Evolutionary conservation across 345 rosid species (phyloP).

Genomic region (Lepidium didymum): DNA sequence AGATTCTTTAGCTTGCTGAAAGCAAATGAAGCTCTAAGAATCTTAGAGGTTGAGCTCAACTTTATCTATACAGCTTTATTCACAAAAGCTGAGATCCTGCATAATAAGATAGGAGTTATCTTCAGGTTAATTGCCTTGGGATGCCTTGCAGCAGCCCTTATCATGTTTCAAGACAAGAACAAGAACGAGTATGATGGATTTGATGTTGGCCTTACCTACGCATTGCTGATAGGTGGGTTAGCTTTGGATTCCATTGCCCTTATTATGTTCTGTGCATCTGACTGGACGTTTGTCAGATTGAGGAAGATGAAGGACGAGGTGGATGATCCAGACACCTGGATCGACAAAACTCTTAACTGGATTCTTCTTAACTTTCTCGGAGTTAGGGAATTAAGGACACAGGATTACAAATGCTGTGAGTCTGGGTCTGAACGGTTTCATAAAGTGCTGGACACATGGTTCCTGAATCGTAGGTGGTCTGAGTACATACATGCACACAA

Average conservation of each 20-base stretch:
- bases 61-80: conserved; percentile 35
- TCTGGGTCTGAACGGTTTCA: background rate
- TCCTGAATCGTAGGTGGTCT: conserved; percentile 47
- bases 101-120: conserved; percentile 3
- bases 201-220: conserved; percentile 31
- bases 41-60: conserved; percentile 38
- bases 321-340: background rate
- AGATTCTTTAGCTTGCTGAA: background rate
- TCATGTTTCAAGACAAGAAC: conserved; percentile 1
- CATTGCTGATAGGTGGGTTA: conserved; percentile 30
- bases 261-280: conserved; percentile 44
- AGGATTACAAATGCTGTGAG: background rate
- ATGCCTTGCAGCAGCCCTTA: conserved; percentile 7
- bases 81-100: conserved; percentile 29
- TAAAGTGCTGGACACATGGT: conserved; percentile 22
- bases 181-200: background rate
- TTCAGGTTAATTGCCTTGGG: conserved; percentile 10
- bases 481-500: conserved; percentile 39
- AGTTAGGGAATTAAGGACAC: conserved; percentile 2
- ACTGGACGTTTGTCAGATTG: conserved; percentile 42
- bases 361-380: conserved; percentile 17
- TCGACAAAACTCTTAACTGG: background rate
- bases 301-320: conserved; percentile 11
- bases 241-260: conserved; percentile 32
- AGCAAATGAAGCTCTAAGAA: conserved; percentile 21